Conservation (phyloP, 352 stramenopile species). For the Globisporangium alternatum region DNA sequence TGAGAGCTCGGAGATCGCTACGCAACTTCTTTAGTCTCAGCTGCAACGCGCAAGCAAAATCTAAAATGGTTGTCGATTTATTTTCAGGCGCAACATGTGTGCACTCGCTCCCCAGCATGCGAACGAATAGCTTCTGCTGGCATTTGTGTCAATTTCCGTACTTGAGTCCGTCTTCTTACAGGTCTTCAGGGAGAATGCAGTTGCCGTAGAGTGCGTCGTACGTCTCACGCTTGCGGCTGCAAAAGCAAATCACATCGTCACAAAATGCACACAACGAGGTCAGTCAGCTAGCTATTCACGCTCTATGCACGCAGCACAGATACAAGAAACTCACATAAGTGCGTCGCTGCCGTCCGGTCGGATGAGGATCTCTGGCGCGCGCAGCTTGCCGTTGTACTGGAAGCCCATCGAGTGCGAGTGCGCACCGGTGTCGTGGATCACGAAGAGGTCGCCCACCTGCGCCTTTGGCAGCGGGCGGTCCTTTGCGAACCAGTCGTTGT, state of each 20-base stretch:
- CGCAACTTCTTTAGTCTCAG: not conserved
- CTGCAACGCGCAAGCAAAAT: not conserved
- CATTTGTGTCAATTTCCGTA: not conserved
- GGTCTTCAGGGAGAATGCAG: constrained; percentile 59
- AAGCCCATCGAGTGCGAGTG: constrained; percentile 92
- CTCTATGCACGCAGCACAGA: not conserved
- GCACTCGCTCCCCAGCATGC: not conserved
- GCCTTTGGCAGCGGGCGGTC: constrained; percentile 66
- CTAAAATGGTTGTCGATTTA: not conserved
- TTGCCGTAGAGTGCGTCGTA: constrained; percentile 76
- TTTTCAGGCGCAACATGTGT: not conserved
- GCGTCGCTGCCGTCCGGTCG: constrained; percentile 44
- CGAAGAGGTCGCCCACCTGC: constrained; percentile 84
- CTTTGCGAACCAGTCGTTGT: constrained; percentile 93
- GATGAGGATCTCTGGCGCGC: constrained; percentile 84
- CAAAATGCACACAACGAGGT: not conserved
- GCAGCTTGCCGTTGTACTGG: constrained; percentile 91
- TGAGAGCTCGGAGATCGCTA: not conserved
- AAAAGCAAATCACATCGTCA: constrained; percentile 6
- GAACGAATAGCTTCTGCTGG: not conserved
- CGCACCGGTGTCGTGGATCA: constrained; percentile 88
- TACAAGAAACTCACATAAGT: constrained; percentile 58
- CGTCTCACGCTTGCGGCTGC: constrained; percentile 72
- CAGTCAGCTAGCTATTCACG: not conserved
- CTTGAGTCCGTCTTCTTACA: constrained; percentile 20